Evolutionary conservation across 2,329 filamentous ascomycete species (phyloP), one percentile per base, ranked within the genome.

Genomic region (Fusarium solani-melongenae): DNA sequence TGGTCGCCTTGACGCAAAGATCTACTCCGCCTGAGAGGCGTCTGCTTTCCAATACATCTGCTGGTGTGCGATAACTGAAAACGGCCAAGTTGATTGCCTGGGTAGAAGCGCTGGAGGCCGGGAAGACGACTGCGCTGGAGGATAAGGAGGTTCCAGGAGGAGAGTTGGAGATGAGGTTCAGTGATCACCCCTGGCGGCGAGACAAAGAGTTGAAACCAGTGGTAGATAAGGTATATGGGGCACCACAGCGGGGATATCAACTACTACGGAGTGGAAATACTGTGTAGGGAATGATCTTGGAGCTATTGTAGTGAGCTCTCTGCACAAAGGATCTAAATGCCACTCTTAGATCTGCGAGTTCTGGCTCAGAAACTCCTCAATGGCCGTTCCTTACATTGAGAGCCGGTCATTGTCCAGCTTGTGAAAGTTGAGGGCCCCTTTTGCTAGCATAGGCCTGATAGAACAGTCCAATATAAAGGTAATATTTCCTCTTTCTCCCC

Each of bases 11-110:
- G 29, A 29, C 31, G 9, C 46, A 24, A 3, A 39, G 11, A 22
- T 41, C 14, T 2, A 11, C 58, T 5, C 17, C 62, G 0, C 49
- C 64, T 5, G 2, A 36, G 8, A 11, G 15, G n/a, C 7, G 4
- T 4, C 22, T 41, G 11, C 31, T 71, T 3, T 9, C 17, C 6
- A 57, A 36, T 1, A 39, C 5, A 0, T 49, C 44, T 39, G 55
- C 20, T 4, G 31, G n/a, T 3, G 14, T 60, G 20, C 9, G n/a
- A 5, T 41, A 29, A 1, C 61, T 63, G 5, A 27, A 61, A 14
- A 62, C 49, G 3, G 59, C 64, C 4, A 29, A 9, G n/a, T 31
- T 60, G 34, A n/a, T 59, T 20, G 22, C 36, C 5, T 64, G 20
- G 34, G 33, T 62, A 10, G 41, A 56, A 20, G 55, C 22, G 1